Base-by-base conservation (phyloP, 306 rosid genomes). In the Quercus mongolica region DNA sequence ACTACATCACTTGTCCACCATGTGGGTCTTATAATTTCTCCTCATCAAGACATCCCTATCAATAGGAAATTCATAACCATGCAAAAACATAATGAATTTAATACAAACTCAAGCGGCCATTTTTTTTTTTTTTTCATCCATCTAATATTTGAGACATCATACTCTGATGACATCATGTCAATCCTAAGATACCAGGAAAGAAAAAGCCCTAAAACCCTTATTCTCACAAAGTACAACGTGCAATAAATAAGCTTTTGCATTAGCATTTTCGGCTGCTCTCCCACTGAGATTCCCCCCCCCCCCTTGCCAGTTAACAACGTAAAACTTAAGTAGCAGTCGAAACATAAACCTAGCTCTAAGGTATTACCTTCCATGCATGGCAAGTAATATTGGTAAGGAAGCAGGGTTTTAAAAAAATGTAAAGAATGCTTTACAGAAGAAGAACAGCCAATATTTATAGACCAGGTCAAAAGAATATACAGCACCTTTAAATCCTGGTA, bases 401-500 rank as follows among this genome's bases (percentile, higher is more conserved):
- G 38, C 12, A 19, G 52, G 49, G 13, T 33, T 33, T 31, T 6
- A 18, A 31, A 68, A 35, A 63, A 63, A 20, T 64, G 33, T 35
- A 71, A 78, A 76, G 15, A 49, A 26, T 44, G 20, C 63, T 69
- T 58, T 49, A 69, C 30, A 21, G 64, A 38, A 5, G 10, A 71
- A 41, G 35, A 3, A 51, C 13, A 21, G 23, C 59, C 5, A 71
- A 51, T n/a, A 14, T 33, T 8, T 71, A 35, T 15, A 56, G 28
- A 28, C 25, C 56, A 26, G 68, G 54, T 64, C 56, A 69, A 78
- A 71, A 80, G 49, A 88, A 76, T 74, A 85, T 74, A 69, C 79
- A 26, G 72, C 82, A 96, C 99, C 99, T 89, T 91, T 96, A 89
- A 90, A 93, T 79, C 98, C 95, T 0, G 99, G 98, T 79, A 96